A percentile compares a stretch with the other conserved stretches of the same genome.
Evolutionary conservation across 106 monocot genomes (phyloP).

Genomic region (Dioscorea alata): DNA sequence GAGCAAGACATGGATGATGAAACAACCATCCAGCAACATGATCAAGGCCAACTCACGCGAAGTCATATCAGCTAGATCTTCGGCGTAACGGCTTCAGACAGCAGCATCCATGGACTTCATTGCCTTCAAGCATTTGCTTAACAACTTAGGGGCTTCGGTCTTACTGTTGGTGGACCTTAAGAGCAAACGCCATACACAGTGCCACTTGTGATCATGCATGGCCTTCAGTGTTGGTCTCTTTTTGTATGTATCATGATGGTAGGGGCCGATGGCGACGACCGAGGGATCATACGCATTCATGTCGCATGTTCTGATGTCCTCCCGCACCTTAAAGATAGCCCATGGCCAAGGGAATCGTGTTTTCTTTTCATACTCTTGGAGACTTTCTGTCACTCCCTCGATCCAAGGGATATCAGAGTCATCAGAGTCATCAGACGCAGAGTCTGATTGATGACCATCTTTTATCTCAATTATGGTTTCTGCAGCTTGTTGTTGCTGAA

Average conservation of each 20-base stretch:
- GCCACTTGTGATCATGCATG: background rate
- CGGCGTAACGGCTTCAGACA: background rate
- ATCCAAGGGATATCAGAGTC: no score
- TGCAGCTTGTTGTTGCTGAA: no score
- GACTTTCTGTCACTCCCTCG: no score
- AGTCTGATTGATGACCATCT: no score
- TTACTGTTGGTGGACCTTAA: background rate
- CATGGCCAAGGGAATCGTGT: no score
- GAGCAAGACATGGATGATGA: constrained; percentile 4
- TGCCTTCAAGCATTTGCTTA: background rate
- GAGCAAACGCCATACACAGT: background rate
- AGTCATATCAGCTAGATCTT: background rate
- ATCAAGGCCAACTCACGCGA: constrained; percentile 6
- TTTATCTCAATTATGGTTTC: no score
- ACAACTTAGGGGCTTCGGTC: background rate
- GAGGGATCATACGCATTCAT: background rate
- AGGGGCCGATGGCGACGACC: constrained; percentile 20
- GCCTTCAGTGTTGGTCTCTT: background rate
- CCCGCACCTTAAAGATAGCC: constrained; percentile 13
- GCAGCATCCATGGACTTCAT: background rate
- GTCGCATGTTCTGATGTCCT: background rate
- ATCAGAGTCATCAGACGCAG: no score
- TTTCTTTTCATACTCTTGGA: no score
- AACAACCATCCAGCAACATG: constrained; percentile 15
- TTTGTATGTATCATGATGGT: background rate